Conservation (phyloP, 768 basidiomycete species). For the Imleria badia region DNA sequence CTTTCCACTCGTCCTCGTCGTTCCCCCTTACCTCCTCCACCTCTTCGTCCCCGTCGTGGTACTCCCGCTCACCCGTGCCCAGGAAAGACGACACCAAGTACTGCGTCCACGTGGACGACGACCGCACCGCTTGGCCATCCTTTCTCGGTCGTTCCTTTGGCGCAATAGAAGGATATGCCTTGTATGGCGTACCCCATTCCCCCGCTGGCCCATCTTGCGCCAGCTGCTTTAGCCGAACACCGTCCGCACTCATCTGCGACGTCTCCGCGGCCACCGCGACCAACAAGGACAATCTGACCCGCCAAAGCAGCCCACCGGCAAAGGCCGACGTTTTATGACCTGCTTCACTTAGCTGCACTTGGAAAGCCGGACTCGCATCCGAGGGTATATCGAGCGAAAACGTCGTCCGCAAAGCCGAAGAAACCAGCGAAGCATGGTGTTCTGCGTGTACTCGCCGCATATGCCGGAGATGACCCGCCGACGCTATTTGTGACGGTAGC, state of each 20-base stretch:
- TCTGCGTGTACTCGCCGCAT: slow-evolving; percentile 82
- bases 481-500: slow-evolving; percentile 60
- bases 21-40: slow-evolving; percentile 42
- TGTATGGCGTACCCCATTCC: slow-evolving; percentile 73
- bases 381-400: slow-evolving; percentile 92
- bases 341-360: slow-evolving; percentile 51
- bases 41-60: slow-evolving; percentile 54
- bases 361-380: slow-evolving; percentile 87
- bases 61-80: slow-evolving; percentile 44
- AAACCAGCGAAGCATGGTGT: slow-evolving; percentile 73
- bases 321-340: slow-evolving; percentile 16
- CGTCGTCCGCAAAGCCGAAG: slow-evolving; percentile 71
- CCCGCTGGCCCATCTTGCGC: slow-evolving; percentile 58
- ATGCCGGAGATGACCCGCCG: slow-evolving; percentile 47
- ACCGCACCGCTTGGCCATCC: background rate
- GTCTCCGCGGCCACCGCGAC: slow-evolving; percentile 63
- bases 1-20: slow-evolving; percentile 62
- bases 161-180: slow-evolving; percentile 53
- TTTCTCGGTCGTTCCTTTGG: slow-evolving; percentile 50
- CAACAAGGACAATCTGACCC: slow-evolving; percentile 80
- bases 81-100: slow-evolving; percentile 42
- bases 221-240: slow-evolving; percentile 53
- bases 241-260: slow-evolving; percentile 47
- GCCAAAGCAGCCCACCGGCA: slow-evolving; percentile 87
- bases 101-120: slow-evolving; percentile 36